Evolutionary conservation across 768 basidiomycete species (phyloP).

Genomic region (Termitomyces sp.): DNA sequence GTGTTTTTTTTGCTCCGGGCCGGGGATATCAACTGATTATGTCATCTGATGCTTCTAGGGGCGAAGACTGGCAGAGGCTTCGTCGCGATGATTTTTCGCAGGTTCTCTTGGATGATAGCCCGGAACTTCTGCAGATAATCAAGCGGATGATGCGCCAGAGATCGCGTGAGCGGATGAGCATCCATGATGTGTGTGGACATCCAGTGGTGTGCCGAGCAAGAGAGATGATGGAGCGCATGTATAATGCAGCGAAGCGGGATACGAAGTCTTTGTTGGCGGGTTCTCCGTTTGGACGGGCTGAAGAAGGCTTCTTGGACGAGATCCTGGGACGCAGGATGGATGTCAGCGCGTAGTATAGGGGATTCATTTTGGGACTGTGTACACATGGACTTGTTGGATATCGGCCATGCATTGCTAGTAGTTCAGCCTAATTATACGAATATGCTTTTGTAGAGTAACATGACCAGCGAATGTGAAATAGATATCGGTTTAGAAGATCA

Average conservation of each 20-base stretch:
- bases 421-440: background rate
- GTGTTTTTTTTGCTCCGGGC: conserved; percentile 28
- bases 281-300: conserved; percentile 57
- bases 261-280: conserved; percentile 44
- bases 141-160: conserved; percentile 74
- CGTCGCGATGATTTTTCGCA: conserved; percentile 89
- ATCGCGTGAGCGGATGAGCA: conserved; percentile 51
- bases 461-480: conserved; percentile 7
- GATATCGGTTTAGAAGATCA: conserved; percentile 7
- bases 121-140: conserved; percentile 63
- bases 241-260: conserved; percentile 25
- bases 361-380: background rate
- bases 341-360: conserved; percentile 25
- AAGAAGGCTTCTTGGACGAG: conserved; percentile 57
- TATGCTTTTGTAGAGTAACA: background rate
- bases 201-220: conserved; percentile 61
- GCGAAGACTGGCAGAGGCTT: conserved; percentile 89
- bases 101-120: conserved; percentile 63
- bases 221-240: conserved; percentile 51
- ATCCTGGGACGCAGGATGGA: conserved; percentile 45
- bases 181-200: conserved; percentile 53
- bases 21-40: conserved; percentile 21
- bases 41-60: conserved; percentile 43
- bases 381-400: background rate
- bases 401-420: background rate